These are phyloP conservation scores for Chrysosphaeria jannelii DNA, from an alignment of 2,329 filamentous ascomycete species.

Conservation along the genomic window DNA sequence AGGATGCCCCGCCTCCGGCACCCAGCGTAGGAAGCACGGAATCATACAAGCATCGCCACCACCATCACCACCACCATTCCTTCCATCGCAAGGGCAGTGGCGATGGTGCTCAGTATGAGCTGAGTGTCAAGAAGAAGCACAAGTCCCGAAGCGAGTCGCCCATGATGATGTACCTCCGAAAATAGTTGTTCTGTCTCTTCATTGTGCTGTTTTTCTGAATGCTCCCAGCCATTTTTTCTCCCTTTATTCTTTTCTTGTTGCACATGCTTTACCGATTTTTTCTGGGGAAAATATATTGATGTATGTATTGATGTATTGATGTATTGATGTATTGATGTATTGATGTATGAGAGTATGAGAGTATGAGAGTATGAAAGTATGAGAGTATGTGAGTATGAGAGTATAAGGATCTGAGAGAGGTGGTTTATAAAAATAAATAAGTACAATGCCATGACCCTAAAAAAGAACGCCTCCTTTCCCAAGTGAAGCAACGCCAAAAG, in stretches of 20 bases:
- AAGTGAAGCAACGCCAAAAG: too few species aligned
- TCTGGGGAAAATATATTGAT: neutral
- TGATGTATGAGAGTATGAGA: too few species aligned
- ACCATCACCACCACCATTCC: constrained; percentile 12
- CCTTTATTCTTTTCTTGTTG: constrained; percentile 1
- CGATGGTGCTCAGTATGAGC: constrained; percentile 3
- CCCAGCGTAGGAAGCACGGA: too few species aligned
- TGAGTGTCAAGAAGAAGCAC: constrained; percentile 22
- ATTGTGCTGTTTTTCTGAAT: neutral
- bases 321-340: too few species aligned
- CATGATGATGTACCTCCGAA: constrained; percentile 20
- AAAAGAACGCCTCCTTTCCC: too few species aligned
- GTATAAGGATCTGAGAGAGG: too few species aligned
- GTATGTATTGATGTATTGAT: too few species aligned
- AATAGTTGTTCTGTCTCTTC: neutral
- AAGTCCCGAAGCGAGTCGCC: constrained; percentile 26
- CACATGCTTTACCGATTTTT: neutral
- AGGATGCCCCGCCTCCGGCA: constrained; percentile 15
- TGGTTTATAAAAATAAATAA: too few species aligned
- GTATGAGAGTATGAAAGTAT: too few species aligned
- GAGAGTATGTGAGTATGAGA: too few species aligned
- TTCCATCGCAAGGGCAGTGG: too few species aligned
- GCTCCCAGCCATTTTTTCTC: neutral
- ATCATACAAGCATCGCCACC: constrained; percentile 12
- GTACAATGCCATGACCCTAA: too few species aligned